Percentiles rank a stretch among this genome's conserved stretches.
These are phyloP conservation scores for Termitomyces titanicus DNA, from an alignment of 768 basidiomycete species.

Conservation along the genomic window DNA sequence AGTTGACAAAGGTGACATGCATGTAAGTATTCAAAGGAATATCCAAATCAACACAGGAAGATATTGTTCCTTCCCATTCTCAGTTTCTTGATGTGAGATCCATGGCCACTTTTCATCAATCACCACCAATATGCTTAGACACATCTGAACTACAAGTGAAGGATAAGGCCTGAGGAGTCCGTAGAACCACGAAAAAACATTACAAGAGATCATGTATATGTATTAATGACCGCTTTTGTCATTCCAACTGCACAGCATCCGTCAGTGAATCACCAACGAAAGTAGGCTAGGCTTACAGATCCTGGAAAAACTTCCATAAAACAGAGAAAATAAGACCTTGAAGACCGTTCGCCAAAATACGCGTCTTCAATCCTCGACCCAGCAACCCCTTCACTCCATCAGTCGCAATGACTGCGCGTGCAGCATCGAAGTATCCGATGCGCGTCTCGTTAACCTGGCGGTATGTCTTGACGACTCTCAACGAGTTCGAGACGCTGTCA, in stretches of 20 bases:
- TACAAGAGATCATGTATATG: not conserved
- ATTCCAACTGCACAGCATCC: slow-evolving; percentile 24
- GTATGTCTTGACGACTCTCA: slow-evolving; percentile 95
- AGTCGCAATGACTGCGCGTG: slow-evolving; percentile 64
- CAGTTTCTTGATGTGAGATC: no score
- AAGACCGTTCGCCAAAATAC: slow-evolving; percentile 85
- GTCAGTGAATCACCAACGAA: not conserved
- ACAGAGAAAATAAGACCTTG: slow-evolving; percentile 91
- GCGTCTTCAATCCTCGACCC: slow-evolving; percentile 85
- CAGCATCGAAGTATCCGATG: slow-evolving; percentile 78
- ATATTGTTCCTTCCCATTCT: no score
- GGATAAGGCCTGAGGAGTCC: no score
- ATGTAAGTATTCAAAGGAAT: no score
- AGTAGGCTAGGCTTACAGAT: slow-evolving; percentile 57
- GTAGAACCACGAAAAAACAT: not conserved
- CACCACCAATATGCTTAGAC: no score
- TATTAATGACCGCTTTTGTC: slow-evolving; percentile 16
- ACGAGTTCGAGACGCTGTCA: slow-evolving; percentile 83
- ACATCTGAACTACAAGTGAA: no score
- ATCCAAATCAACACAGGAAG: no score
- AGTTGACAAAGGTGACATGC: no score
- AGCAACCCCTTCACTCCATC: slow-evolving; percentile 84
- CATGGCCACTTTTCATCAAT: no score
- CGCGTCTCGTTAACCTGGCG: slow-evolving; percentile 83
- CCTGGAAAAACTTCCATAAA: slow-evolving; percentile 88